These are phyloP conservation scores for Nymphaea colorata DNA, from an alignment of 164 flowering plant genomes.

Conservation along the genomic window DNA sequence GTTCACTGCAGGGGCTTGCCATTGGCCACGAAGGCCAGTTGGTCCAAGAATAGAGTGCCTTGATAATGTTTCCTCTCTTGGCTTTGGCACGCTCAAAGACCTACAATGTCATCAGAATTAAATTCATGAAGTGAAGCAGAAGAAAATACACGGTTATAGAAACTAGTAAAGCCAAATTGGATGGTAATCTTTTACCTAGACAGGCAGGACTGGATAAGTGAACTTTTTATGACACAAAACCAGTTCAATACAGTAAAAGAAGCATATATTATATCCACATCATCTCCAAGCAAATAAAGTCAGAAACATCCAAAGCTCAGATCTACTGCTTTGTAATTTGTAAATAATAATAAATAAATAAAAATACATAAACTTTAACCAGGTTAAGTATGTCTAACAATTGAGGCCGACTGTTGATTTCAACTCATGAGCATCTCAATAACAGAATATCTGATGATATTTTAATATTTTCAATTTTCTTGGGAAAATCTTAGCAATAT, in stretches of 20 bases:
- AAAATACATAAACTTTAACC: too few species aligned
- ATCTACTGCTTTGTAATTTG: too few species aligned
- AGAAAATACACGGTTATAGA: too few species aligned
- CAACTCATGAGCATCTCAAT: too few species aligned
- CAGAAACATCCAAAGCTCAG: too few species aligned
- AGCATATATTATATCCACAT: not conserved
- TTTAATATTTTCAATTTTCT: too few species aligned
- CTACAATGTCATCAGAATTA: conserved; percentile 17
- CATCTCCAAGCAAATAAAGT: not conserved
- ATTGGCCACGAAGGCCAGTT: conserved; percentile 73
- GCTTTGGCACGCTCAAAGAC: conserved; percentile 39
- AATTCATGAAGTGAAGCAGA: not conserved
- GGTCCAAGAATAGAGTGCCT: conserved; percentile 92
- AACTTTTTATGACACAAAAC: too few species aligned
- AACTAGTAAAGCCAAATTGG: not conserved
- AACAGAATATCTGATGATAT: too few species aligned
- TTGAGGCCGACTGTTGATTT: too few species aligned
- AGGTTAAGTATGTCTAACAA: too few species aligned
- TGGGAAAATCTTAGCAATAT: too few species aligned
- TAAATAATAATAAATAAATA: too few species aligned
- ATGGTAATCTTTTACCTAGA: not conserved
- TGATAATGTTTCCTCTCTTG: conserved; percentile 80
- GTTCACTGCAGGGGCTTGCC: conserved; percentile 63
- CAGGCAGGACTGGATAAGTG: not conserved
- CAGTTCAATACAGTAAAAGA: not conserved